A percentile compares a stretch with the other conserved stretches of the same genome.
These are phyloP conservation scores for Boletus sp. DNA, from an alignment of 1,284 basidiomycete species.

Conservation along the genomic window DNA sequence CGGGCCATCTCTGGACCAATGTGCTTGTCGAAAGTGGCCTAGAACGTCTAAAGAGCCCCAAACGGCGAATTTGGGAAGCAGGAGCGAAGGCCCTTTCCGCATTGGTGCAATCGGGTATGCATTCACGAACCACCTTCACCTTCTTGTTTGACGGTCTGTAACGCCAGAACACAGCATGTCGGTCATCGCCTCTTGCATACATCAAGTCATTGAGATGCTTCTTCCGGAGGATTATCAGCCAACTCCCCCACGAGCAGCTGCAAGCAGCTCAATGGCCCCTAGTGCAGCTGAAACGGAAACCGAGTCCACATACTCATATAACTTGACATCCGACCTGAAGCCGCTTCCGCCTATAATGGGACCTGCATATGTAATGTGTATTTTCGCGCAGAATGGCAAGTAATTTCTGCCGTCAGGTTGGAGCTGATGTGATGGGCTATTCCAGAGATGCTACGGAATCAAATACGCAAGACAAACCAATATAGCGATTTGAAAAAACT, in stretches of 20 bases:
- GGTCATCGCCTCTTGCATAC: constrained; percentile 16
- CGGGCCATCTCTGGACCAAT: constrained; percentile 7
- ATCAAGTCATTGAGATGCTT: constrained; percentile 26
- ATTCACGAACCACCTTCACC: background rate
- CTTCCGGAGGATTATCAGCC: constrained; percentile 17
- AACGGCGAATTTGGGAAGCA: constrained; percentile 30
- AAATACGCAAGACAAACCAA: constrained; percentile 7
- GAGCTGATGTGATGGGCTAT: background rate
- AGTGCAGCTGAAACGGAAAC: background rate
- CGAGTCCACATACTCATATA: background rate
- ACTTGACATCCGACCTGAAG: background rate
- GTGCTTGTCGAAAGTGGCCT: constrained; percentile 22
- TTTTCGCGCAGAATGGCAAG: constrained; percentile 23
- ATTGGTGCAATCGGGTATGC: constrained; percentile 25
- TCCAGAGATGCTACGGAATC: constrained; percentile 20
- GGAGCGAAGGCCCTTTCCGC: constrained; percentile 30
- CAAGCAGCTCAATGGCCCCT: background rate
- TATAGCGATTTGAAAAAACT: constrained; percentile 27
- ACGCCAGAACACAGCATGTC: constrained; percentile 23
- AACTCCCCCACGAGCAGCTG: too few species aligned
- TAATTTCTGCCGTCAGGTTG: background rate
- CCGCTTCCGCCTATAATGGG: constrained; percentile 25
- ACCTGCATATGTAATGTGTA: constrained; percentile 27
- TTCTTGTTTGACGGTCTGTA: background rate
- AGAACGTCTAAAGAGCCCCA: background rate